Conservation (phyloP, 106 monocot species). For the Ottelia alismoides region DNA sequence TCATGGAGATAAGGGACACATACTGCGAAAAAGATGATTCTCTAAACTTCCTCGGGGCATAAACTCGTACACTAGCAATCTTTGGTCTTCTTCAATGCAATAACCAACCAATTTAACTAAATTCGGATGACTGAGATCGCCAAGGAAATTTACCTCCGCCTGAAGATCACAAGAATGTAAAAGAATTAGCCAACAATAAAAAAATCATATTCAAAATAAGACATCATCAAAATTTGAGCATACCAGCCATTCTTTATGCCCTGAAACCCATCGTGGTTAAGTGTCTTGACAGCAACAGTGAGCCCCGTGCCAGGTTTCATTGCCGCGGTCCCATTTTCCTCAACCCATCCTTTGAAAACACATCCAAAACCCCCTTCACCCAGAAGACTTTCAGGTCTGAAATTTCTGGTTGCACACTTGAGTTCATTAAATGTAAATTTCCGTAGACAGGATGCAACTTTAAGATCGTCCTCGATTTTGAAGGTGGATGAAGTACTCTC, state of each 20-base stretch:
- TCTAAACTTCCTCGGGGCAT: conserved; percentile 43
- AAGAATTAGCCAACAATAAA: not conserved
- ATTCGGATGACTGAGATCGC: conserved; percentile 36
- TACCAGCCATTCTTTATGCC: conserved; percentile 47
- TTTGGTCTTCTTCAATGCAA: conserved; percentile 41
- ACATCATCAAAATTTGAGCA: not conserved
- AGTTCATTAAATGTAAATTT: conserved; percentile 35
- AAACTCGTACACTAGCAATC: conserved; percentile 34
- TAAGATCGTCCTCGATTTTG: conserved; percentile 17
- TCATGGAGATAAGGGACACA: not conserved
- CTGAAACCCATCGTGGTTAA: conserved; percentile 41
- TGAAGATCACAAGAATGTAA: conserved; percentile 2
- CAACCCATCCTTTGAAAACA: conserved; percentile 45
- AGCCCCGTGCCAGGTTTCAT: conserved; percentile 42
- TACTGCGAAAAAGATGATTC: conserved; percentile 42
- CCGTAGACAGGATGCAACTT: conserved; percentile 20
- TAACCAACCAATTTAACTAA: conserved; percentile 36
- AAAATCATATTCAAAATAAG: not conserved
- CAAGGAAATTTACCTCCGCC: conserved; percentile 46
- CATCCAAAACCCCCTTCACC: conserved; percentile 42
- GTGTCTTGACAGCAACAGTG: conserved; percentile 41
- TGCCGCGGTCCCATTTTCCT: conserved; percentile 44
- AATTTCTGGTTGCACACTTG: conserved; percentile 30
- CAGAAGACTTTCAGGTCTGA: conserved; percentile 38
- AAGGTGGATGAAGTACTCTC: conserved; percentile 28